Evolutionary conservation across 78 protist genomes (phyloP), one percentile per base, ranked within the genome.

Genomic region (Cyanophora paradoxa): DNA sequence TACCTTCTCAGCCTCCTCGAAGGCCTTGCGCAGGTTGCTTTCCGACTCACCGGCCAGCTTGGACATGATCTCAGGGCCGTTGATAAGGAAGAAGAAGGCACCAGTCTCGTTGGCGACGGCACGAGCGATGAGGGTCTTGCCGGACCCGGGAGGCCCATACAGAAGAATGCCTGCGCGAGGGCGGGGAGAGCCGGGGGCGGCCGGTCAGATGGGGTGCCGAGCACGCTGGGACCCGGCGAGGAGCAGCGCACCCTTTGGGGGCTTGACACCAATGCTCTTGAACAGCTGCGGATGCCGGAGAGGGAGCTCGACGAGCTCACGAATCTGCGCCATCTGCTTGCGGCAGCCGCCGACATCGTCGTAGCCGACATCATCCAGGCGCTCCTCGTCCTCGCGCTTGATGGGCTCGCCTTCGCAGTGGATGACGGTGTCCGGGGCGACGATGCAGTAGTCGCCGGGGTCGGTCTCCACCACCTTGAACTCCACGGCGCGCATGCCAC

Each of bases 51-150:
- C 99, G 3, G 98, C 97, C 91, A 96, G 68, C 90, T 95, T 95
- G 48, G 97, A 90, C 99, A 97, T 97, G 86, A 98, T 98, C 75
- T 98, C 99, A 16, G 86, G 97, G 85, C 99, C 99, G 88, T 97
- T 98, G 92, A 98, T 96, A 61, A 94, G 79, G 87, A 94, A 96
- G 93, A 98, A 96, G 97, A 97, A 97, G 24, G 99, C 99, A 52
- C 99, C 99, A 22, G 99, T 97, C 83, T 98, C 99, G 82, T 98
- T 98, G 82, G 99, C 99, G 39, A 98, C 99, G 19, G 99, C 99
- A 33, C 98, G 88, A 4, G 99, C 99, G 64, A 98, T 92, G 84
- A 98, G 87, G 3, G 99, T 98, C 94, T 98, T 98, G 62, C 99
- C 99, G 37, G 93, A 78, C 31, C 99, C 99, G 6, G 99, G 99